Base-by-base conservation (phyloP, 768 basidiomycete species). In the Mycena belliarum region DNA sequence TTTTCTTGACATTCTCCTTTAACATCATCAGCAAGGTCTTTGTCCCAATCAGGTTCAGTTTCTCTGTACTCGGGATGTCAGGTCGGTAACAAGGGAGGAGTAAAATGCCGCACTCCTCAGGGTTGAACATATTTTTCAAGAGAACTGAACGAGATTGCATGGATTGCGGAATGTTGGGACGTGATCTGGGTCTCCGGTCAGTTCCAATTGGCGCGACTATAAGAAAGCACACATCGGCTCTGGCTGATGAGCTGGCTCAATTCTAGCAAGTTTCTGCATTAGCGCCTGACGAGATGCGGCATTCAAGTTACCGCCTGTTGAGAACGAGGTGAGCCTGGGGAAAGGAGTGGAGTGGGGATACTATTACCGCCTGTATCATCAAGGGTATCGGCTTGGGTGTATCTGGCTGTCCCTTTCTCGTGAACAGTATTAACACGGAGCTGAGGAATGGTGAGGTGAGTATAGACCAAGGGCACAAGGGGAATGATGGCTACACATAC, bases 181-280 rank as follows among this genome's bases (percentile, higher is more conserved):
- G 87, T 60, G 81, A 77, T 55, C 91, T 94, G 60, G 33, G 45
- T 52, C 24, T 23, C 33, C 26, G 57, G 66, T 70, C 20, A 70
- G 58, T 38, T 35, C 11, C 8, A 11, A 38, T 41, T 4, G 15
- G 40, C 23, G 43, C 5, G 49, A 24, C 12, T 23, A 23, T 42
- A 40, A 45, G 49, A 46, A 16, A 47, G 71, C 86, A 63, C 74
- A 93, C 91, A 83, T 71, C 24, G 86, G 82, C 66, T 85, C 79
- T 63, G 83, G 80, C 54, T 76, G 70, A 48, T 82, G 74, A 48
- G 86, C 73, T 43, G 83, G 79, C 68, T 93, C 91, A 76, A 86
- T 91, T 80, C 97, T 93, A 73, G 97, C 95, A 84, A 99, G 92
- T 87, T 98, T 99, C 79, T 95, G 93, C 97, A 99, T 99, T 80